Percentiles rank a stretch among this genome's conserved stretches.
phyloP scores from a whole-genome alignment of 129 eudicot genomes.

The Helianthus annuus region DNA sequence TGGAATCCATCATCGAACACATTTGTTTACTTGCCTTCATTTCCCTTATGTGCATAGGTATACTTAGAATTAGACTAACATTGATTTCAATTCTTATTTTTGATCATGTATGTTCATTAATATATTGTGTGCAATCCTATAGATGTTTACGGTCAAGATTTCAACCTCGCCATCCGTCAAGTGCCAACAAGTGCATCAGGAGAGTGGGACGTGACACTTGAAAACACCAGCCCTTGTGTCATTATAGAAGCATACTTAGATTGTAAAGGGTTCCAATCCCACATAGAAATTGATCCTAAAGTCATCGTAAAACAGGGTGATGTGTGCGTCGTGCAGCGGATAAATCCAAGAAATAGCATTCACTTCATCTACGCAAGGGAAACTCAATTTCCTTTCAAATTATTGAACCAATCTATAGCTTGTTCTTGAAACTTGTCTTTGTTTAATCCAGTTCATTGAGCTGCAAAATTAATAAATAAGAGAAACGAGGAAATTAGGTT shows the following conservation, averaged over 20 bases:
- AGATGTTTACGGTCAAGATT: background rate
- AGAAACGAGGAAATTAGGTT: no score
- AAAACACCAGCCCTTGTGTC: slow-evolving; percentile 22
- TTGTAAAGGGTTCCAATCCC: slow-evolving; percentile 26
- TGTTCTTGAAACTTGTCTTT: background rate
- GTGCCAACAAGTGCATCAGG: background rate
- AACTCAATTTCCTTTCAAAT: slow-evolving; percentile 16
- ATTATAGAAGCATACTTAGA: slow-evolving; percentile 10
- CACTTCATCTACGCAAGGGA: slow-evolving; percentile 2
- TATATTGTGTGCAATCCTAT: background rate
- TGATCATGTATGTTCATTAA: background rate
- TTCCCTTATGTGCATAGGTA: background rate
- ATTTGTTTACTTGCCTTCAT: background rate
- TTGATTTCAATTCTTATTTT: background rate
- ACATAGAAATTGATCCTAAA: background rate
- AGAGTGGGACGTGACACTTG: slow-evolving; percentile 20
- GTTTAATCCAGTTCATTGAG: background rate
- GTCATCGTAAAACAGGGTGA: slow-evolving; percentile 21
- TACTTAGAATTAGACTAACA: background rate
- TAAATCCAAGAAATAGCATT: background rate
- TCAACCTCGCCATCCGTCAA: background rate
- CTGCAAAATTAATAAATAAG: no score
- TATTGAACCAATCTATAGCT: background rate
- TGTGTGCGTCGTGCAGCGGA: slow-evolving; percentile 10
- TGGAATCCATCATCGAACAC: background rate